A percentile compares a stretch with the other conserved stretches of the same genome.
phyloP scores from a whole-genome alignment of 805 yeast species.

The Starmerella bacillaris region DNA sequence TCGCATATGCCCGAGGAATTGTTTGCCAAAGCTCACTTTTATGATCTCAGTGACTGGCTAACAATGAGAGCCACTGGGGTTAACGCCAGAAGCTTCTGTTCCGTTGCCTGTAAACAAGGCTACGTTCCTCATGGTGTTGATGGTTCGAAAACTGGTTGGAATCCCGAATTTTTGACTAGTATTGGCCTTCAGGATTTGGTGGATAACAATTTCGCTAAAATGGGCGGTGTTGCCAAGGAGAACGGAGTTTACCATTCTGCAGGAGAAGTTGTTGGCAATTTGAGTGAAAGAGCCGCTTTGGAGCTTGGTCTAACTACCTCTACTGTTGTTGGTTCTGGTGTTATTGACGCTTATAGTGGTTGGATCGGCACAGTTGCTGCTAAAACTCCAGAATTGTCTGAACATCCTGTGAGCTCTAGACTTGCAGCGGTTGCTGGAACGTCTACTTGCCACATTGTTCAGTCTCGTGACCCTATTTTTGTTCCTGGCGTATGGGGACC shows the following conservation, averaged over 20 bases:
- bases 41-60: slow-evolving; percentile 79
- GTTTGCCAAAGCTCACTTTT: slow-evolving; percentile 55
- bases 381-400: slow-evolving; percentile 32
- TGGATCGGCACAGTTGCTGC: slow-evolving; percentile 99
- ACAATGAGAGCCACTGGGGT: slow-evolving; percentile 81
- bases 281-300: slow-evolving; percentile 48
- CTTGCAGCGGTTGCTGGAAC: slow-evolving; percentile 98
- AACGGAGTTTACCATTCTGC: slow-evolving; percentile 66
- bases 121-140: slow-evolving; percentile 85
- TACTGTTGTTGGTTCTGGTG: slow-evolving; percentile 84
- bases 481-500: slow-evolving; percentile 99
- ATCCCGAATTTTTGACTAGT: slow-evolving; percentile 47
- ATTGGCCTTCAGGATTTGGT: slow-evolving; percentile 63
- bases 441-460: slow-evolving; percentile 85
- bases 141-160: slow-evolving; percentile 77
- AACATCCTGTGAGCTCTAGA: slow-evolving; percentile 45
- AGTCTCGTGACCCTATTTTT: slow-evolving; percentile 68
- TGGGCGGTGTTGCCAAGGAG: slow-evolving; percentile 68
- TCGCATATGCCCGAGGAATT: slow-evolving; percentile 49
- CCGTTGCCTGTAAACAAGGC: slow-evolving; percentile 91
- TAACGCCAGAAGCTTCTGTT: slow-evolving; percentile 75
- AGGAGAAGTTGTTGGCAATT: slow-evolving; percentile 72
- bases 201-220: slow-evolving; percentile 52
- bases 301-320: slow-evolving; percentile 66
- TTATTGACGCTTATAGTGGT: slow-evolving; percentile 95